Evolutionary conservation across 768 basidiomycete genomes (phyloP).

Genomic region (Russula abietina): DNA sequence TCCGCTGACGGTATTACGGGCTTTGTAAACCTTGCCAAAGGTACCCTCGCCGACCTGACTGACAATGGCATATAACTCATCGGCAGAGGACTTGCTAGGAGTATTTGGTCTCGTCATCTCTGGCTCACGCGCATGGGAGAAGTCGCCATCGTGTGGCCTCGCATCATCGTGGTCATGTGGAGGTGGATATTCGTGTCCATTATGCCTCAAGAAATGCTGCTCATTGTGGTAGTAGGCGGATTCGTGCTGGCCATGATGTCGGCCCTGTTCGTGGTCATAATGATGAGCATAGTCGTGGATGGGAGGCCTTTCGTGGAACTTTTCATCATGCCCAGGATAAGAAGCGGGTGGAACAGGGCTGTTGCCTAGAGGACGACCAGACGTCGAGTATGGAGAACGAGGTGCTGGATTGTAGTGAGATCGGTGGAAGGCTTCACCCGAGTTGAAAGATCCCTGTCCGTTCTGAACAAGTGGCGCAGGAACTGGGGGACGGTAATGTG

Average conservation of each 20-base stretch:
- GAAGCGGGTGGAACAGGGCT: slow-evolving; percentile 15
- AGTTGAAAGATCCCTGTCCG: slow-evolving; percentile 7
- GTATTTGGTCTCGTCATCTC: slow-evolving; percentile 21
- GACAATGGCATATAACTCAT: slow-evolving; percentile 77
- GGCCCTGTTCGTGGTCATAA: slow-evolving; percentile 19
- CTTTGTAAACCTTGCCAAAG: slow-evolving; percentile 98
- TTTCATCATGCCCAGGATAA: slow-evolving; percentile 10
- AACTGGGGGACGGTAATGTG: slow-evolving; percentile 19
- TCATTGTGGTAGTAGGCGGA: slow-evolving; percentile 12
- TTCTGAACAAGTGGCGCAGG: slow-evolving; percentile 20
- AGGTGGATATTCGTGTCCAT: slow-evolving; percentile 19
- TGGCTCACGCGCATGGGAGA: slow-evolving; percentile 9
- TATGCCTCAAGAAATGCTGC: slow-evolving; percentile 16
- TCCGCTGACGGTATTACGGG: slow-evolving; percentile 73
- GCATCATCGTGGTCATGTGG: slow-evolving; percentile 14
- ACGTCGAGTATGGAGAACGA: slow-evolving; percentile 16
- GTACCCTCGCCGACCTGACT: slow-evolving; percentile 97
- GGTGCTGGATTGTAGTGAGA: slow-evolving; percentile 16
- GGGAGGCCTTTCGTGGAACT: slow-evolving; percentile 1
- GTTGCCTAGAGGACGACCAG: slow-evolving; percentile 13
- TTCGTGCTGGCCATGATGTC: slow-evolving; percentile 13
- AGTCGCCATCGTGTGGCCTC: slow-evolving; percentile 9
- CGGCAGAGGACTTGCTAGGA: slow-evolving; percentile 25
- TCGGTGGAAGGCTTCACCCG: slow-evolving; percentile 18
- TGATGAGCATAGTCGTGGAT: slow-evolving; percentile 13